phyloP scores from a whole-genome alignment of 2,329 filamentous ascomycete genomes.

The Whalleya microplaca region DNA sequence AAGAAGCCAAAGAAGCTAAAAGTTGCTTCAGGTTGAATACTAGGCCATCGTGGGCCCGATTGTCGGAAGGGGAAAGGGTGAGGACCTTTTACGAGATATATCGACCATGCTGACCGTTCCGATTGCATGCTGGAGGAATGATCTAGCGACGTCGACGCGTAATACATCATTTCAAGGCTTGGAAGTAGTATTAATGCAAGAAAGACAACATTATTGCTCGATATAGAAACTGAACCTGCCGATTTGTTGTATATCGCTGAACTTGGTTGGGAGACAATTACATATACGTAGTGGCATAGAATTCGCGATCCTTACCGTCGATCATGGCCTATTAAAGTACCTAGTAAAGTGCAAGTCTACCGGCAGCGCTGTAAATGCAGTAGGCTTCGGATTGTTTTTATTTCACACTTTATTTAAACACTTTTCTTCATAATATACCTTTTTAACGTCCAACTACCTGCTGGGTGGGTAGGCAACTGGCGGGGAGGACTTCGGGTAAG shows the following conservation, averaged over 20 bases:
- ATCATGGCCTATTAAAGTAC: constrained; percentile 26
- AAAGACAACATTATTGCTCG: too few relatives aligned
- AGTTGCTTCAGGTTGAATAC: constrained; percentile 22
- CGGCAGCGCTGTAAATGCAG: constrained; percentile 25
- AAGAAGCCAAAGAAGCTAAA: constrained; percentile 9
- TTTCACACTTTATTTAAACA: not conserved
- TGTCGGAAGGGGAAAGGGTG: constrained; percentile 19
- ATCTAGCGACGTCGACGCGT: too few relatives aligned
- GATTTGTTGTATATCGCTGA: too few relatives aligned
- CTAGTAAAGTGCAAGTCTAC: constrained; percentile 24
- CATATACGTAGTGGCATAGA: not conserved
- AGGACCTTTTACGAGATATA: constrained; percentile 6
- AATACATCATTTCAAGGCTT: too few relatives aligned
- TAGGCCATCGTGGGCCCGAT: constrained; percentile 7
- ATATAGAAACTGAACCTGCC: too few relatives aligned
- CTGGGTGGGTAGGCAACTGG: constrained; percentile 28
- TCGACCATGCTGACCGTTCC: constrained; percentile 4
- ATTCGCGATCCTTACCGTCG: constrained; percentile 27
- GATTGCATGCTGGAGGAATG: not conserved
- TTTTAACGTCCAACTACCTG: constrained; percentile 23
- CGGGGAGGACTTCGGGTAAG: constrained; percentile 33
- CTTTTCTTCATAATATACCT: constrained; percentile 6
- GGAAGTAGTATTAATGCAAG: too few relatives aligned
- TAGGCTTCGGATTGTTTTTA: constrained; percentile 12
- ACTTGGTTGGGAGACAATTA: not conserved